Conservation (phyloP, 2,329 filamentous ascomycete genomes). For the Penicillium italicum region DNA sequence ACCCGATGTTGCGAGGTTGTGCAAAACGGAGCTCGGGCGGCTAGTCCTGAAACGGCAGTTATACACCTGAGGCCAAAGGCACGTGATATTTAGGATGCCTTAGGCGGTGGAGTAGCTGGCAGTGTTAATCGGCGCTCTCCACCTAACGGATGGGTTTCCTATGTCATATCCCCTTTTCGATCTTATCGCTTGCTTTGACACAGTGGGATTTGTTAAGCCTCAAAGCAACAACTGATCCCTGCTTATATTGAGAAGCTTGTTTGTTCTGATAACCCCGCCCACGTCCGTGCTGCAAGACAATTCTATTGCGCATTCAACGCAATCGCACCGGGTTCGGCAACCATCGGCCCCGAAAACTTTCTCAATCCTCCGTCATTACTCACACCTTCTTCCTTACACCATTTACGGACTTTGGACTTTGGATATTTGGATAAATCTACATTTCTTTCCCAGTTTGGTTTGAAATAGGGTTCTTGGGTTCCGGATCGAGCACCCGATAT, state of each 20-base stretch:
- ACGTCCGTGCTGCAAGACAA: constrained; percentile 28
- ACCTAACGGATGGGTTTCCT: constrained; percentile 27
- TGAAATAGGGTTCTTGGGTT: constrained; percentile 30
- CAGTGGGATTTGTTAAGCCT: constrained; percentile 26
- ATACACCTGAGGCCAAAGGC: constrained; percentile 19
- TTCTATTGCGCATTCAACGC: constrained; percentile 24
- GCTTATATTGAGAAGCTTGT: constrained; percentile 29
- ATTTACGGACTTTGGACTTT: background rate
- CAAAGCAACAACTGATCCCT: constrained; percentile 21
- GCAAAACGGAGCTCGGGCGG: constrained; percentile 37
- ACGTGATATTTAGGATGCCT: constrained; percentile 29
- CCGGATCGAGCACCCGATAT: constrained; percentile 42
- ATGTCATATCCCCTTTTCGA: constrained; percentile 13
- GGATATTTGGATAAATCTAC: background rate
- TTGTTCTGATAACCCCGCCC: constrained; percentile 25
- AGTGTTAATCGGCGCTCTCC: constrained; percentile 20
- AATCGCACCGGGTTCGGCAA: constrained; percentile 24
- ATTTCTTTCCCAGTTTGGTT: constrained; percentile 9
- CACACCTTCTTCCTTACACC: background rate
- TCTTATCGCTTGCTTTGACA: constrained; percentile 7
- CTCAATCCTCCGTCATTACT: constrained; percentile 1
- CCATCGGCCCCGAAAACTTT: constrained; percentile 23
- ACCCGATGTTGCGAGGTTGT: constrained; percentile 40
- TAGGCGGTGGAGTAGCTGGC: constrained; percentile 18
- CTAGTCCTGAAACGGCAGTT: constrained; percentile 30